Conservation (phyloP, 805 yeast genomes). For the Metschnikowia arizonensis region DNA sequence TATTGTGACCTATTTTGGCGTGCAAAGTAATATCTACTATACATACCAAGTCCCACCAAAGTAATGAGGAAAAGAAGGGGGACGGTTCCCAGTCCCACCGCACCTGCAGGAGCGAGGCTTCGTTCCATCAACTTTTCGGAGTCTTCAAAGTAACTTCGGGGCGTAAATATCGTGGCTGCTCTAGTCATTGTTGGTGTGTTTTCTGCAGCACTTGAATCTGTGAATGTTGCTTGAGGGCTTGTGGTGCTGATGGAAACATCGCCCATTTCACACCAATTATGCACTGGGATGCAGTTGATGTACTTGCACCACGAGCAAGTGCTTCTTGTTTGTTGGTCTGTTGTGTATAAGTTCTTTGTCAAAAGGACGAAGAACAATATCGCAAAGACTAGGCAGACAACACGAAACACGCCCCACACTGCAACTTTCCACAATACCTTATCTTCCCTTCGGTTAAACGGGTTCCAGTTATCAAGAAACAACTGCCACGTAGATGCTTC, state of each 20-base stretch:
- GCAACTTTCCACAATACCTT: conserved; percentile 39
- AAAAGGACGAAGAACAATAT: conserved; percentile 50
- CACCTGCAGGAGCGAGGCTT: background rate
- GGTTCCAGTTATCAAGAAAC: conserved; percentile 39
- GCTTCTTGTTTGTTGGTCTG: conserved; percentile 41
- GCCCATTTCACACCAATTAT: conserved; percentile 64
- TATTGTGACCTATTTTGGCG: background rate
- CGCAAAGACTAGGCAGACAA: conserved; percentile 41
- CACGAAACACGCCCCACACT: conserved; percentile 51
- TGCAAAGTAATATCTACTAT: background rate
- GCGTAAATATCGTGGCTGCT: background rate
- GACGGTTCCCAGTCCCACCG: background rate
- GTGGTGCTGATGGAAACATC: conserved; percentile 25
- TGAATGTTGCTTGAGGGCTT: conserved; percentile 7
- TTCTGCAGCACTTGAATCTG: conserved; percentile 4
- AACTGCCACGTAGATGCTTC: conserved; percentile 29
- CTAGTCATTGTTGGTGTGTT: conserved; percentile 6
- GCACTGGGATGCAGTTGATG: conserved; percentile 64
- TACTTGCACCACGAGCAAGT: conserved; percentile 72
- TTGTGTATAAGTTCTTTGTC: conserved; percentile 42
- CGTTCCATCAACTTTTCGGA: background rate
- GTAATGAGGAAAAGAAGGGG: background rate
- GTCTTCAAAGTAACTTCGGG: background rate
- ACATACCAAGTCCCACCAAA: background rate
- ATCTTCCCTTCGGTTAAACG: conserved; percentile 29